Percentiles rank a stretch among this genome's conserved stretches.
Conservation (phyloP, 805 yeast genomes). For the Scheffersomyces coipomensis region DNA sequence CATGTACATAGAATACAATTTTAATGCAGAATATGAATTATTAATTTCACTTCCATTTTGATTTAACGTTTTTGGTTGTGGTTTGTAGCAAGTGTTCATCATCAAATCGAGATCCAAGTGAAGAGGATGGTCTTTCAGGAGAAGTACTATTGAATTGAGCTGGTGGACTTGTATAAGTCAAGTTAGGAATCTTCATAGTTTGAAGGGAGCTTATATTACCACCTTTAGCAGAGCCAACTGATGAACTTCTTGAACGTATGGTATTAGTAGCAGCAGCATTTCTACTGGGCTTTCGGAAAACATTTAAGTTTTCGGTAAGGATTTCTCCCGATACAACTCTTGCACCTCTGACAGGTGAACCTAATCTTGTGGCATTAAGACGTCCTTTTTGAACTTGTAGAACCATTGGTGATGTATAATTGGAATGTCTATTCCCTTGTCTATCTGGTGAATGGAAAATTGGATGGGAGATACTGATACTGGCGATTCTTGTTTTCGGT, state of each 20-base stretch:
- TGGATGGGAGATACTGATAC: constrained; percentile 27
- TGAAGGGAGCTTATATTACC: neutral
- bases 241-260: neutral
- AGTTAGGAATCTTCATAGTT: constrained; percentile 5
- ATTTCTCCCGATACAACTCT: neutral
- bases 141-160: constrained; percentile 19
- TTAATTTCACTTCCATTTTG: constrained; percentile 15
- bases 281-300: neutral
- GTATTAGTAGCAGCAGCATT: neutral
- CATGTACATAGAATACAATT: neutral
- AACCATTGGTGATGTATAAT: neutral
- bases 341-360: constrained; percentile 1
- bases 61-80: constrained; percentile 10
- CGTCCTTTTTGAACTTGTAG: neutral
- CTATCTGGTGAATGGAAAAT: constrained; percentile 26
- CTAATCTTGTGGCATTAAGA: neutral
- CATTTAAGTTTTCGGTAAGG: neutral
- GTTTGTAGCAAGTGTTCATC: constrained; percentile 28
- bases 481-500: constrained; percentile 22
- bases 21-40: too few relatives aligned
- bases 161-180: constrained; percentile 4
- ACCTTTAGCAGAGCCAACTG: neutral
- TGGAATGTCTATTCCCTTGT: too few relatives aligned
- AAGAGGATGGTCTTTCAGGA: constrained; percentile 33
- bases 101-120: constrained; percentile 34